Base-by-base conservation (phyloP, 2,329 filamentous ascomycete genomes). In the Colletotrichum phormii region DNA sequence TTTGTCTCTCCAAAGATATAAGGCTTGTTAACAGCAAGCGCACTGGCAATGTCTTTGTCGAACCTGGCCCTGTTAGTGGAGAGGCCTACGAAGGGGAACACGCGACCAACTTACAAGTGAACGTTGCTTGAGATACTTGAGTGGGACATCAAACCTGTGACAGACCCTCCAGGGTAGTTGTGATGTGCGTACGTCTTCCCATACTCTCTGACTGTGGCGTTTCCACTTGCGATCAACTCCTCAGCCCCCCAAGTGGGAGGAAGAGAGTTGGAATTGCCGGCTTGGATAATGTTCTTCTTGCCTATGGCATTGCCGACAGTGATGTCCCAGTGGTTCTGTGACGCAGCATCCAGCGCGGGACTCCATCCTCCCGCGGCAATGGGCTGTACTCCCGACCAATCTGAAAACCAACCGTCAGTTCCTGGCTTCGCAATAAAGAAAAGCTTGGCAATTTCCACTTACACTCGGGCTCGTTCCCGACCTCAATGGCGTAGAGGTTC, bases 381-480 rank as follows among this genome's bases (percentile, higher is more conserved):
- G 8, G 83, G 83, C 64, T 85, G 83, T 77, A 57, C 80, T 78
- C 35, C 76, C 77, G 13, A 65, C 67, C 80, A 84, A 74, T 84
- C 82, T 84, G 69, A 42, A 9, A 2, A 35, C 1, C 7, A 53
- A 13, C 4, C 6, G 11, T 60, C 26, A 72, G 54, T 59, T 42
- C 4, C 26, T 24, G 15, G 5, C 12, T 42, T 42, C 13, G 37
- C 15, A 42, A 59, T 7, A 15, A 51, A 11, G n/a, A n/a, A 12
- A n/a, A 11, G 54, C 22, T n/a, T 11, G 18, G 46, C 4, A 26
- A 5, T 8, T 13, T 26, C 6, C 8, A 72, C 84, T 75, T 76
- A 88, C 87, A 89, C 73, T 89, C 86, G 4, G 89, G 88, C 67
- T 90, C 88, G 75, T 90, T 90, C 1, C 88, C 88, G 1, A 90